Evolutionary conservation across 345 rosid genomes (phyloP), one percentile per base, ranked within the genome.

Genomic region (Limnanthes douglasii): DNA sequence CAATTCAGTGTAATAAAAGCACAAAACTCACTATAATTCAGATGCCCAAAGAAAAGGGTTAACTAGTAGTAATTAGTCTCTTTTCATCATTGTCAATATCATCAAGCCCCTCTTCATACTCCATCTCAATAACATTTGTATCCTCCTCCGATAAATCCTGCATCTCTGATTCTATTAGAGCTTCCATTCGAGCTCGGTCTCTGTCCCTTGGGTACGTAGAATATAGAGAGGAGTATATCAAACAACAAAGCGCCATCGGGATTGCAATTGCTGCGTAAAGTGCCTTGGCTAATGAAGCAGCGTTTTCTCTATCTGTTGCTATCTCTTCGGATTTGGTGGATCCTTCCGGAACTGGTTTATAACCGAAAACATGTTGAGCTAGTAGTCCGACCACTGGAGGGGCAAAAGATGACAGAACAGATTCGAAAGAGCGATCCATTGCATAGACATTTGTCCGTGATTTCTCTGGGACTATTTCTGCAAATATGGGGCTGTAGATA

Each of bases 401-500:
- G 44, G 97, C 88, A 41, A 86, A 86, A 3, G 85, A 82, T 33
- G 97, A 63, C 17, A 82, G 65, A 20, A 82, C 33, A 3, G 97
- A 70, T 61, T 82, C 94, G 23, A 86, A 73, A 2, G 88, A 82
- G 26, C 73, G 46, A 45, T 78, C 97, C 64, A 82, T 24, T 0
- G 97, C 93, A 44, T 78, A 82, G 13, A 86, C 72, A 23, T 85
- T 86, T 10, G 92, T 81, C 22, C 85, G 62, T 29, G 93, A 62
- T 42, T 50, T 86, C 65, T 73, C 85, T 3, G 93, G 88, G 12
- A 86, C 94, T 16, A 86, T 82, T 62, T 86, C 97, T 35, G 93
- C 94, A 51, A 82, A 82, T 32, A 82, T 82, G 3, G 97, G 94
- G 49, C 97, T 82, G 72, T 55, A 15, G 12, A 26, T 32, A 32